Conservation (phyloP, 306 rosid species). For the Acacia melanoxylon region DNA sequence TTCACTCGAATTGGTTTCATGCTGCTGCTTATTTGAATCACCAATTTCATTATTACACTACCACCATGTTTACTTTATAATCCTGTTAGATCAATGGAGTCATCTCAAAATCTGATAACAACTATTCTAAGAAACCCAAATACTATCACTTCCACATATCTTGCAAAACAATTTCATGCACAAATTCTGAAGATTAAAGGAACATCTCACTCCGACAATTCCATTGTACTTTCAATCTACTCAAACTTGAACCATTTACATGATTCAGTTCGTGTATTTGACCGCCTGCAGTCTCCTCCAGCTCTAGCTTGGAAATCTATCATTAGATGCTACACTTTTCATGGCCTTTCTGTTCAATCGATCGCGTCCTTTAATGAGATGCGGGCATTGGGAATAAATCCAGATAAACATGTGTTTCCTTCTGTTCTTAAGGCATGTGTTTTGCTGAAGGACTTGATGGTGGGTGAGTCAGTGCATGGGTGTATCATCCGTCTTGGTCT, state of each 20-base stretch:
- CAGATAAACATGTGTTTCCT: constrained; percentile 67
- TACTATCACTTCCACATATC: constrained; percentile 35
- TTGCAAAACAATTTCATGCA: constrained; percentile 73
- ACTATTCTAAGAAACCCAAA: constrained; percentile 40
- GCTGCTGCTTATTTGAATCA: background rate
- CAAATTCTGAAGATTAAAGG: constrained; percentile 53
- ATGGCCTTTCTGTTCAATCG: constrained; percentile 48
- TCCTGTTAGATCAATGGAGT: constrained; percentile 26
- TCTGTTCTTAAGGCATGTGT: constrained; percentile 72
- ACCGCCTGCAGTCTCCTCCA: constrained; percentile 50
- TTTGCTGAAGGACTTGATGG: constrained; percentile 39
- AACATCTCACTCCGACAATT: constrained; percentile 32
- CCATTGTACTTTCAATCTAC: constrained; percentile 61
- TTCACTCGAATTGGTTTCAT: background rate
- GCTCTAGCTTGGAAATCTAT: constrained; percentile 63
- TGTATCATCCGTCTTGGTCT: constrained; percentile 50
- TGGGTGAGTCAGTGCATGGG: constrained; percentile 69
- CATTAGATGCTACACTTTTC: constrained; percentile 66
- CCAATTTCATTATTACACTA: background rate
- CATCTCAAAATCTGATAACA: constrained; percentile 37
- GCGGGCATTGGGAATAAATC: constrained; percentile 48
- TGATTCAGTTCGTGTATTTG: constrained; percentile 53
- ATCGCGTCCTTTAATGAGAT: constrained; percentile 57
- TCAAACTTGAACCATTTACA: constrained; percentile 49
- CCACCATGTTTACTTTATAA: background rate